Evolutionary conservation across 2,329 filamentous ascomycete genomes (phyloP).

Genomic region (Gnomoniopsis sp.): DNA sequence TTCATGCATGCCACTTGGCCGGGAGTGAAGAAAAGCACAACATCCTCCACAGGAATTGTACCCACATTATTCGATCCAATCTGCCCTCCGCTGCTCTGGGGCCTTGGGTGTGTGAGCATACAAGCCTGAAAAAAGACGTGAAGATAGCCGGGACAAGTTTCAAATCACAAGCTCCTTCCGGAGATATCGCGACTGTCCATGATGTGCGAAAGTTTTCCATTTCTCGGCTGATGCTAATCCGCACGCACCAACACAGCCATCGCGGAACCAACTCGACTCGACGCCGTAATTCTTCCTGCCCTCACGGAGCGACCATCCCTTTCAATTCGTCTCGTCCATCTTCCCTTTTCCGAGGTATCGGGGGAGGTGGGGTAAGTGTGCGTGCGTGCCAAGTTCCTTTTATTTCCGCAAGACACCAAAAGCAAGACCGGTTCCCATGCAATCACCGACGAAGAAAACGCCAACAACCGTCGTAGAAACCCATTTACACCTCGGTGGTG

Average conservation of each 20-base stretch:
- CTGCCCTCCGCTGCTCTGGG: neutral
- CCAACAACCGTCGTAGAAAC: conserved; percentile 10
- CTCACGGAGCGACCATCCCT: conserved; percentile 12
- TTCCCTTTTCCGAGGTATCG: conserved; percentile 10
- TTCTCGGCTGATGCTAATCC: conserved; percentile 19
- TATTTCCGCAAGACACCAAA: conserved; percentile 20
- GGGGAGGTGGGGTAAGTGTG: conserved; percentile 10
- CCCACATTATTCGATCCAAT: neutral
- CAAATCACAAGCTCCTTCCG: neutral
- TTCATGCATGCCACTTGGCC: neutral
- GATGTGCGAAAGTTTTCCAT: conserved; percentile 17
- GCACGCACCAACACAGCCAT: conserved; percentile 18
- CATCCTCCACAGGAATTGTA: neutral
- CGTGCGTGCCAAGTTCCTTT: conserved; percentile 17
- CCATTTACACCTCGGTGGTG: conserved; percentile 79
- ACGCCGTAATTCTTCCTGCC: conserved; percentile 14
- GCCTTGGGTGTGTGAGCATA: too few species aligned
- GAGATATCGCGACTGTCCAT: neutral
- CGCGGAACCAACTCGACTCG: conserved; percentile 16
- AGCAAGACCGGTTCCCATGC: conserved; percentile 22
- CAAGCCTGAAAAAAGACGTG: neutral
- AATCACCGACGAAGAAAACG: conserved; percentile 20
- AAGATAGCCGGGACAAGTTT: too few species aligned
- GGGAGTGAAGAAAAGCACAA: neutral
- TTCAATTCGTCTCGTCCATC: conserved; percentile 14